Evolutionary conservation across 169 alveolate genomes (phyloP).

Genomic region (Cystoisospora suis): DNA sequence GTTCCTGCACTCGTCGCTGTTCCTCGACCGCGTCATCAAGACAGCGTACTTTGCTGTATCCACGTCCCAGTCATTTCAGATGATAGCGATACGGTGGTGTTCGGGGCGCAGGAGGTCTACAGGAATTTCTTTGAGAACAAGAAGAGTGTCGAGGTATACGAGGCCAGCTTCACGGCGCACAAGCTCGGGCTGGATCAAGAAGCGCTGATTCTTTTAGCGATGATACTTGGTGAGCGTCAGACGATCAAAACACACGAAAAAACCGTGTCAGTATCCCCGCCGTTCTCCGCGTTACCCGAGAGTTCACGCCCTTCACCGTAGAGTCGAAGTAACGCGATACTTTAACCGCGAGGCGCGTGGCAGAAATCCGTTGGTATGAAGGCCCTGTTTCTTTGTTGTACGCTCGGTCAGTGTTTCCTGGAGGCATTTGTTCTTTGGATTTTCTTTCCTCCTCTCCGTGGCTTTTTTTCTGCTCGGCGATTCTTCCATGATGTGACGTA

Average conservation of each 20-base stretch:
- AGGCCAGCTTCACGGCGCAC: constrained; percentile 70
- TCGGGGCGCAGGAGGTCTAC: constrained; percentile 89
- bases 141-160: constrained; percentile 84
- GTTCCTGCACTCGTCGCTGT: too few species aligned
- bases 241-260: too few species aligned
- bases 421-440: not conserved
- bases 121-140: constrained; percentile 85
- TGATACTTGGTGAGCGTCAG: constrained; percentile 86
- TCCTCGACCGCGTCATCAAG: too few species aligned
- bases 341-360: too few species aligned
- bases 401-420: not conserved
- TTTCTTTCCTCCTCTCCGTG: not conserved
- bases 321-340: too few species aligned
- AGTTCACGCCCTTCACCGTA: too few species aligned
- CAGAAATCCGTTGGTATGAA: too few species aligned
- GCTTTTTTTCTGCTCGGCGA: not conserved
- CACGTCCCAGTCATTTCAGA: constrained; percentile 93
- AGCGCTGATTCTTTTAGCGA: constrained; percentile 87
- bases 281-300: too few species aligned
- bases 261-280: too few species aligned
- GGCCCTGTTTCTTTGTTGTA: not conserved
- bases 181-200: constrained; percentile 86
- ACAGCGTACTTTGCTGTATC: constrained; percentile 39
- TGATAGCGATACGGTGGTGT: constrained; percentile 92
- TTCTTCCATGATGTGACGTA: not conserved